These are phyloP conservation scores for Penicillium crustosum DNA, from an alignment of 2,329 filamentous ascomycete species.

Conservation along the genomic window DNA sequence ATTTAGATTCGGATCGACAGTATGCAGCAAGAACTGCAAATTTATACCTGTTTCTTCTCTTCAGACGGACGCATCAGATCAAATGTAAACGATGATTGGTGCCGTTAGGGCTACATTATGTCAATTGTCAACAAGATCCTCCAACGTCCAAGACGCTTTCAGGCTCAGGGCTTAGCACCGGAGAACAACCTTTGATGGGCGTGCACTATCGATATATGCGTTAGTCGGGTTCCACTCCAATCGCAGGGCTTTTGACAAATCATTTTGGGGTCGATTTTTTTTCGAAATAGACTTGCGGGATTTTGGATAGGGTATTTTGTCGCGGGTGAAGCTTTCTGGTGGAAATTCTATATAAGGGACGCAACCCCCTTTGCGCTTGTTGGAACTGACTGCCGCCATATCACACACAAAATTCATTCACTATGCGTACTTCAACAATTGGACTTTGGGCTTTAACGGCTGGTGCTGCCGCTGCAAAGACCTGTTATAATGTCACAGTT, in stretches of 20 bases:
- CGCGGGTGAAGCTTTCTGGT: not conserved
- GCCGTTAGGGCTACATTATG: not conserved
- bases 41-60: not conserved
- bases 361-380: not conserved
- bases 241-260: conserved; percentile 6
- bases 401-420: not conserved
- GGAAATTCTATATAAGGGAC: not conserved
- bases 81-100: not conserved
- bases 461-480: conserved; percentile 4
- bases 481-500: conserved; percentile 12
- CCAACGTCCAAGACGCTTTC: not conserved
- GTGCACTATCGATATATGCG: conserved; percentile 9
- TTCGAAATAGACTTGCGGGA: not conserved
- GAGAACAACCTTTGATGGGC: conserved; percentile 1
- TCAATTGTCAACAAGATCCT: not conserved
- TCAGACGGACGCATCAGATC: not conserved
- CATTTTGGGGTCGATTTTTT: not conserved
- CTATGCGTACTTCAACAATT: conserved; percentile 7
- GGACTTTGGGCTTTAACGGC: conserved; percentile 5
- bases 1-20: conserved; percentile 8
- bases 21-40: not conserved
- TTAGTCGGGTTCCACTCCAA: conserved; percentile 1
- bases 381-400: not conserved
- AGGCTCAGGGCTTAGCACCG: not conserved
- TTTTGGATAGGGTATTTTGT: not conserved